phyloP scores from a whole-genome alignment of 768 basidiomycete species.

The Termitomyces sp. region DNA sequence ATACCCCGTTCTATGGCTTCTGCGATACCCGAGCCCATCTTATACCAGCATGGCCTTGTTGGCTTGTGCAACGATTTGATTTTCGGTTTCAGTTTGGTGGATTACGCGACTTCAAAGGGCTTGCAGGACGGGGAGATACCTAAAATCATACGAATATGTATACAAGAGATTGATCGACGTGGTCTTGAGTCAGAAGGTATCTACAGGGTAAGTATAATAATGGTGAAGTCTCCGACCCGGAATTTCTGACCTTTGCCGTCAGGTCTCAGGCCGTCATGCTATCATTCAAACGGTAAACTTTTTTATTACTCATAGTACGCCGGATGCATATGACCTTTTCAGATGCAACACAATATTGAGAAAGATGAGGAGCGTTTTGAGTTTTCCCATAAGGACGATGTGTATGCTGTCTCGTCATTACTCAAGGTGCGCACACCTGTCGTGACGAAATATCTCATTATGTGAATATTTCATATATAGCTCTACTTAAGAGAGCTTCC shows the following conservation, averaged over 20 bases:
- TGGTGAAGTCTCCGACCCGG: background rate
- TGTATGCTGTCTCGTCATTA: slow-evolving; percentile 79
- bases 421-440: slow-evolving; percentile 58
- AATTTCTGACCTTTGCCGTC: background rate
- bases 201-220: slow-evolving; percentile 52
- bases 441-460: background rate
- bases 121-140: slow-evolving; percentile 73
- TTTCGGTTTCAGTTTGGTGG: slow-evolving; percentile 84
- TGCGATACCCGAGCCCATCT: slow-evolving; percentile 64
- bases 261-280: slow-evolving; percentile 86
- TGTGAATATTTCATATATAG: slow-evolving; percentile 28
- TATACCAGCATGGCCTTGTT: slow-evolving; percentile 76
- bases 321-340: background rate
- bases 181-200: slow-evolving; percentile 80
- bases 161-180: slow-evolving; percentile 76
- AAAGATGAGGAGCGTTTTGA: slow-evolving; percentile 73
- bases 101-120: slow-evolving; percentile 82
- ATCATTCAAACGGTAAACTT: slow-evolving; percentile 70
- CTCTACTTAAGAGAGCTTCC: slow-evolving; percentile 83
- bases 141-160: slow-evolving; percentile 76
- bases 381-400: slow-evolving; percentile 70
- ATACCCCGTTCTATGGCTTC: slow-evolving; percentile 62
- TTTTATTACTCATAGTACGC: background rate
- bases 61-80: slow-evolving; percentile 87
- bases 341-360: slow-evolving; percentile 88